Evolutionary conservation across 345 rosid genomes (phyloP).

Genomic region (Rhodamnia argentea): DNA sequence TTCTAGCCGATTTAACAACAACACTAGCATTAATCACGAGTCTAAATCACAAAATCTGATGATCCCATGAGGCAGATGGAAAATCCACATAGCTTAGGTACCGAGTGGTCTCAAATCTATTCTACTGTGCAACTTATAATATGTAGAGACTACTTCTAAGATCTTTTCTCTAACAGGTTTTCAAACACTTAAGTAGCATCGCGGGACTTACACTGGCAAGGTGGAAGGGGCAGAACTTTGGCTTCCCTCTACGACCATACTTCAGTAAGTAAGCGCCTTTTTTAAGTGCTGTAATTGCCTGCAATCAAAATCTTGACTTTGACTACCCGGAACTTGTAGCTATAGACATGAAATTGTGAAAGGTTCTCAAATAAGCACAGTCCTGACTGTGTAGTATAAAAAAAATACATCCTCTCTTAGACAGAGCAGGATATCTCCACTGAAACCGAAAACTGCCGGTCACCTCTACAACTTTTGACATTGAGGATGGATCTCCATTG

Average conservation of each 20-base stretch:
- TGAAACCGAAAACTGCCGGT: background rate
- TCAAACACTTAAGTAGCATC: background rate
- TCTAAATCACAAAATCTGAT: background rate
- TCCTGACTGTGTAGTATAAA: background rate
- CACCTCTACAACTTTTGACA: background rate
- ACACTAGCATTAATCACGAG: background rate
- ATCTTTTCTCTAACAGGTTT: background rate
- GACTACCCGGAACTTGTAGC: background rate
- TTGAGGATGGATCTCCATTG: background rate
- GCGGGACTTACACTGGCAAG: constrained; percentile 56
- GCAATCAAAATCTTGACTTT: background rate
- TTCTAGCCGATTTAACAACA: background rate
- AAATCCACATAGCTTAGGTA: background rate
- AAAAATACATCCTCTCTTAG: background rate
- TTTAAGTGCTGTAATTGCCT: constrained; percentile 84
- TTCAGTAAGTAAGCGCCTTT: constrained; percentile 76
- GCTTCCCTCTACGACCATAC: constrained; percentile 88
- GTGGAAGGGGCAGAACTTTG: constrained; percentile 79
- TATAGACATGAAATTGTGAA: background rate
- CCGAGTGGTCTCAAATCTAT: background rate
- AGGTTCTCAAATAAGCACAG: background rate
- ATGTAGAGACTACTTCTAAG: background rate
- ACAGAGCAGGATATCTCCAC: background rate
- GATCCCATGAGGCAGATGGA: background rate
- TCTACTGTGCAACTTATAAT: background rate